Conservation (phyloP, 345 rosid species). For the Pugionium dolabratum region DNA sequence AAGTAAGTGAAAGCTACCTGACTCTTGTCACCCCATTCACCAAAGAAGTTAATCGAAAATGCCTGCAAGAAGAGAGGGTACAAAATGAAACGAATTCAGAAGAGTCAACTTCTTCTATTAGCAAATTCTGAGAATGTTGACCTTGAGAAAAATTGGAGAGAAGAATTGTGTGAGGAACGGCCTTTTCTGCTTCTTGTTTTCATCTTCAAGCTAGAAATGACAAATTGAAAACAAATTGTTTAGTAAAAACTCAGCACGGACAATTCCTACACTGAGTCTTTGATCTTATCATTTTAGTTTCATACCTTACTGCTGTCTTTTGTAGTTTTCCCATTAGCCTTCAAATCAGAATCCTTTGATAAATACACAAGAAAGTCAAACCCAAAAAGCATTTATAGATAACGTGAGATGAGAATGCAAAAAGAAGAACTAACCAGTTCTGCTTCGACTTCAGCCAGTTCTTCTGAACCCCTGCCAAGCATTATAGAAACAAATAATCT, state of each 20-base stretch:
- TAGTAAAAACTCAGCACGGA: neutral
- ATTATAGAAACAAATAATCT: constrained; percentile 18
- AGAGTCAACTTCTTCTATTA: neutral
- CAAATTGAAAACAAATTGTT: neutral
- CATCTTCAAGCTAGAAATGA: constrained; percentile 62
- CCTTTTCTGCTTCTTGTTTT: constrained; percentile 68
- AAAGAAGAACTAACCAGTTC: constrained; percentile 58
- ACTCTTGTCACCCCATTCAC: constrained; percentile 99
- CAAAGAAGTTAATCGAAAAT: constrained; percentile 92
- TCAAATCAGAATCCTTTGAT: constrained; percentile 74
- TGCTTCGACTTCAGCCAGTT: constrained; percentile 90
- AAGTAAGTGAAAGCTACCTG: constrained; percentile 54
- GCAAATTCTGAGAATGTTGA: constrained; percentile 23
- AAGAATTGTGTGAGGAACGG: constrained; percentile 74
- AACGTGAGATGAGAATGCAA: neutral
- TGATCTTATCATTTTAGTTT: neutral
- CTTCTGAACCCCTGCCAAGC: constrained; percentile 65
- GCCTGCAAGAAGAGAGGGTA: constrained; percentile 59
- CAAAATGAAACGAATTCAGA: constrained; percentile 27
- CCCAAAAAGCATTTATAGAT: constrained; percentile 16
- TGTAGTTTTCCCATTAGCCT: constrained; percentile 47
- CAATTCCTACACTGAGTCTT: neutral
- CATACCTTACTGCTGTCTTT: constrained; percentile 63
- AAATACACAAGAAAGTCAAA: constrained; percentile 14
- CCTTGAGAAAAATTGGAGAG: constrained; percentile 94